These are phyloP conservation scores for Protomyces inundatus DNA, from an alignment of 1,139 yeast species.

Conservation along the genomic window DNA sequence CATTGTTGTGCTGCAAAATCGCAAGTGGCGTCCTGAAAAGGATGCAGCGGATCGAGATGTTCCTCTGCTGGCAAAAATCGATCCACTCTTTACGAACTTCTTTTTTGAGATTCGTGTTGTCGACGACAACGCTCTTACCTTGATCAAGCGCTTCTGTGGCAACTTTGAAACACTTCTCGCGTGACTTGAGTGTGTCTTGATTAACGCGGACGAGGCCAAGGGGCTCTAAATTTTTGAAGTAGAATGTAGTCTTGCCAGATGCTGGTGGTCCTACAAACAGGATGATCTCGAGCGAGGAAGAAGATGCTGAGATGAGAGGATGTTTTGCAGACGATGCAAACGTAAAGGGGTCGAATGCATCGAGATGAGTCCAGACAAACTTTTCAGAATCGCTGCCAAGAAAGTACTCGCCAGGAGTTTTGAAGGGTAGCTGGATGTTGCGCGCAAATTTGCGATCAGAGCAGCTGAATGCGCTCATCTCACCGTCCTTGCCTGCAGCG, in stretches of 20 bases:
- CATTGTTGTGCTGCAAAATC: conserved; percentile 25
- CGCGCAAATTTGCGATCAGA: conserved; percentile 67
- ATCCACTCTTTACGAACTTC: conserved; percentile 25
- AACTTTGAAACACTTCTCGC: conserved; percentile 12
- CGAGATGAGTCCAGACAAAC: not conserved
- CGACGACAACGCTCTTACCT: conserved; percentile 25
- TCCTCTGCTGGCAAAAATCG: not conserved
- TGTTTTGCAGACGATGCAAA: not conserved
- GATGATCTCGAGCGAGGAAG: conserved; percentile 12
- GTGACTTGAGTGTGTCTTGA: conserved; percentile 27
- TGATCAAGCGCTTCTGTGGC: conserved; percentile 12
- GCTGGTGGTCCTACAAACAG: conserved; percentile 27
- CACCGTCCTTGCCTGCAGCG: not conserved
- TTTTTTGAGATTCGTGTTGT: conserved; percentile 24
- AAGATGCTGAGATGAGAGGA: not conserved
- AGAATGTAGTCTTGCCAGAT: conserved; percentile 25
- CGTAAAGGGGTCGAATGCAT: conserved; percentile 18
- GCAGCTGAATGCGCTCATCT: conserved; percentile 51
- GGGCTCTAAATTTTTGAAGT: conserved; percentile 8
- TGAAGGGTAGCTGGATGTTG: conserved; percentile 50
- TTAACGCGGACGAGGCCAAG: conserved; percentile 25
- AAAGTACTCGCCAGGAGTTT: conserved; percentile 62
- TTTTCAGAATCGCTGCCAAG: not conserved
- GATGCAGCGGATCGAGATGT: conserved; percentile 1
- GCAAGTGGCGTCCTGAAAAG: conserved; percentile 1